phyloP scores from a whole-genome alignment of 441 rosid genomes.

The Kokia cookei region DNA sequence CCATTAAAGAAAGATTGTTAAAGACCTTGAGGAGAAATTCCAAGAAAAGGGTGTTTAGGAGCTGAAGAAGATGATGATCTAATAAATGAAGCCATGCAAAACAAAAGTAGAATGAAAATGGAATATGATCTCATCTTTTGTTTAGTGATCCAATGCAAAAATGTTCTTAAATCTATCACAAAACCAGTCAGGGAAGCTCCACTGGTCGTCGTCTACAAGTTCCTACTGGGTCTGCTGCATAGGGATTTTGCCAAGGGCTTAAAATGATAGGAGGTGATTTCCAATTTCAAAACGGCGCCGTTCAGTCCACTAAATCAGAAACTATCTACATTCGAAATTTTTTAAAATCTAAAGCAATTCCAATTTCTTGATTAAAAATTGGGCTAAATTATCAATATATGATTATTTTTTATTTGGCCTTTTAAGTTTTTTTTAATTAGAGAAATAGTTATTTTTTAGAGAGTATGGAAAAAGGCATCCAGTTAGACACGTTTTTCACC shows the following conservation, averaged over 20 bases:
- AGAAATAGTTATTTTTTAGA: too few species aligned
- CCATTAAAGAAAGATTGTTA: neutral
- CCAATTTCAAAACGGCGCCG: neutral
- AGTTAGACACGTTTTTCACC: too few species aligned
- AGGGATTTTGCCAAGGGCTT: neutral
- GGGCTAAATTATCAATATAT: too few species aligned
- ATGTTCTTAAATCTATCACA: neutral
- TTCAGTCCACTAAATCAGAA: neutral
- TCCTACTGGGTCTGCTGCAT: neutral
- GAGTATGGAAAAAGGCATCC: too few species aligned
- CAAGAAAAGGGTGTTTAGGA: conserved; percentile 49
- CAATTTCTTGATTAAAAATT: too few species aligned
- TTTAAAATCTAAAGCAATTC: too few species aligned
- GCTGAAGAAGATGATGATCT: conserved; percentile 39
- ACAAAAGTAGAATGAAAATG: conserved; percentile 21
- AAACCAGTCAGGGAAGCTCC: neutral
- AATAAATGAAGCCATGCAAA: conserved; percentile 19
- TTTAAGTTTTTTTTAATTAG: too few species aligned
- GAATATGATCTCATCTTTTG: conserved; percentile 38
- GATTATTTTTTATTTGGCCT: too few species aligned
- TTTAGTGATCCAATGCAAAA: neutral
- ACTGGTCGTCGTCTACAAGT: neutral
- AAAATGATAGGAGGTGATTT: neutral
- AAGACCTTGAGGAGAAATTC: conserved; percentile 71
- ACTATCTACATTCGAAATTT: too few species aligned